These are phyloP conservation scores for Acacia crassicarpa DNA, from an alignment of 306 rosid species.

Conservation along the genomic window DNA sequence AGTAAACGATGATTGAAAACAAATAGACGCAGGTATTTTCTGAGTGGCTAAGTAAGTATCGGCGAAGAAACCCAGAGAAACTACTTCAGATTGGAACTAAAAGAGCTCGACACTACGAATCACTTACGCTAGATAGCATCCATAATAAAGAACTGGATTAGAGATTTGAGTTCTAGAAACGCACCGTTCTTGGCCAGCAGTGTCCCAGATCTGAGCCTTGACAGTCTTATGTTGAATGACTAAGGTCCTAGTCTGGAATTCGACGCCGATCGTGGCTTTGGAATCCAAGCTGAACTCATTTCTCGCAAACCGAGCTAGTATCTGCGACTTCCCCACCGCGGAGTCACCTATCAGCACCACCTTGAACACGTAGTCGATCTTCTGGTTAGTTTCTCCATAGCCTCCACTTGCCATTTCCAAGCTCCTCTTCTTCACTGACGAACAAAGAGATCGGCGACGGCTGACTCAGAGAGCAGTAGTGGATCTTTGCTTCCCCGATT, in stretches of 20 bases:
- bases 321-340: conserved; percentile 99
- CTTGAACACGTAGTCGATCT: conserved; percentile 96
- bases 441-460: not conserved
- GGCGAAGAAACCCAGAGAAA: not conserved
- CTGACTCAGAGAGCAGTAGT: not conserved
- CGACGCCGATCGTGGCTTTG: conserved; percentile 95
- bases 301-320: conserved; percentile 84
- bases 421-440: not conserved
- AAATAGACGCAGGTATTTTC: not conserved
- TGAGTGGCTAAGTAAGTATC: not conserved
- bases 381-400: conserved; percentile 82
- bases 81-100: not conserved
- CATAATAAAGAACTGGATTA: not conserved
- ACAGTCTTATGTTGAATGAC: conserved; percentile 88
- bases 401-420: conserved; percentile 71
- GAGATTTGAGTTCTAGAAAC: conserved; percentile 1
- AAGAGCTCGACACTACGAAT: not conserved
- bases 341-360: conserved; percentile 94
- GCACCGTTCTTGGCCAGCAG: conserved; percentile 98
- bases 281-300: conserved; percentile 98
- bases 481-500: not conserved
- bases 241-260: conserved; percentile 90
- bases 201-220: conserved; percentile 99
- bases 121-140: not conserved
- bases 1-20: not conserved